phyloP scores from a whole-genome alignment of 768 basidiomycete genomes.

The Clitopilus hobsonii region DNA sequence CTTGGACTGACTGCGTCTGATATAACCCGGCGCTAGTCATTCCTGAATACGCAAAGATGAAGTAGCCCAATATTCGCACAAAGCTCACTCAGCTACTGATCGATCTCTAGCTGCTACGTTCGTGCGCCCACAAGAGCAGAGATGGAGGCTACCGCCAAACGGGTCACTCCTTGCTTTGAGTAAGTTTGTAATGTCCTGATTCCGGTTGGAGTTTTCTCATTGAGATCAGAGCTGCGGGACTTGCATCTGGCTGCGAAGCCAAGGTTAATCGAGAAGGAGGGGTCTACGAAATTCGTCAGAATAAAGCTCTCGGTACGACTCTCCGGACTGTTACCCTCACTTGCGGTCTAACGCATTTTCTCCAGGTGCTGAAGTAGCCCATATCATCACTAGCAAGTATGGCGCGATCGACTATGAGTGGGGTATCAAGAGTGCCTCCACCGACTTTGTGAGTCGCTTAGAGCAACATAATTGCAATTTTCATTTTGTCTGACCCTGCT shows the following conservation, averaged over 20 bases:
- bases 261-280: conserved; percentile 8
- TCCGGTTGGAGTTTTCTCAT: not conserved
- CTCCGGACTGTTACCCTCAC: not conserved
- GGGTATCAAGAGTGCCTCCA: conserved; percentile 69
- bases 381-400: conserved; percentile 55
- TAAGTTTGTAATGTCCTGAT: not conserved
- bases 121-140: conserved; percentile 68
- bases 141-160: conserved; percentile 48
- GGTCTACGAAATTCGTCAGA: conserved; percentile 19
- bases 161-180: conserved; percentile 59
- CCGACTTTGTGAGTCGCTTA: conserved; percentile 65
- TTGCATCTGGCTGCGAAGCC: conserved; percentile 18
- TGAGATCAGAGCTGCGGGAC: conserved; percentile 14
- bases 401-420: conserved; percentile 60
- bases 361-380: conserved; percentile 61
- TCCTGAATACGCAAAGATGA: conserved; percentile 74
- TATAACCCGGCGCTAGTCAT: conserved; percentile 47
- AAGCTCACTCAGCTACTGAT: not conserved
- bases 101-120: conserved; percentile 52
- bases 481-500: not conserved
- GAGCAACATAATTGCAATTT: too few relatives aligned
- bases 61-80: conserved; percentile 32
- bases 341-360: not conserved
- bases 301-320: conserved; percentile 38
- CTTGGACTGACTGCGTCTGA: not conserved